Conservation (phyloP, 805 yeast genomes). For the Candida multigemmis region DNA sequence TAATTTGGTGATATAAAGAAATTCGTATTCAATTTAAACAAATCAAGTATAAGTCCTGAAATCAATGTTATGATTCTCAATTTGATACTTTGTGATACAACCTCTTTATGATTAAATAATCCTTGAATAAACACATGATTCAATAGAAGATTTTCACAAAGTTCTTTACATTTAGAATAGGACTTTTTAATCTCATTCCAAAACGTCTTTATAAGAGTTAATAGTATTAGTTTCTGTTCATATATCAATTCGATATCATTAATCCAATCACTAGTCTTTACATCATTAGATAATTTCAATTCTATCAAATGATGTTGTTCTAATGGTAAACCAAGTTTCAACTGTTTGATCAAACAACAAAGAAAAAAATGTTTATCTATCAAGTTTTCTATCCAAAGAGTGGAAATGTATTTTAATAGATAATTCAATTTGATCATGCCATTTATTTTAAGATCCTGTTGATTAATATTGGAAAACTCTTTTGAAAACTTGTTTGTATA, state of each 20-base stretch:
- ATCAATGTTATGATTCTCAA: constrained; percentile 21
- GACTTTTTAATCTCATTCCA: constrained; percentile 58
- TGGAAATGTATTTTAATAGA: constrained; percentile 47
- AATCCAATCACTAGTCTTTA: constrained; percentile 9
- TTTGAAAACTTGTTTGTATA: constrained; percentile 44
- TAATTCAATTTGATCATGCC: constrained; percentile 52
- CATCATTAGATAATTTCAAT: constrained; percentile 10
- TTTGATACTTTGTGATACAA: constrained; percentile 8
- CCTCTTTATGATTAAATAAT: constrained; percentile 4
- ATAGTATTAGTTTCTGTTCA: constrained; percentile 24
- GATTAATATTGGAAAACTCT: constrained; percentile 18
- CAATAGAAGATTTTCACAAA: constrained; percentile 51
- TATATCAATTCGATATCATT: constrained; percentile 16
- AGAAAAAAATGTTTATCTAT: constrained; percentile 56
- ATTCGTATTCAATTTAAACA: constrained; percentile 45
- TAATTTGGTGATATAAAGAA: constrained; percentile 55
- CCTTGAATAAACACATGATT: constrained; percentile 35
- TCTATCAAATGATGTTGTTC: constrained; percentile 15
- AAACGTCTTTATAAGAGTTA: constrained; percentile 51
- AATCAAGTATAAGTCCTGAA: constrained; percentile 20
- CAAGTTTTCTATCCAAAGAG: constrained; percentile 60
- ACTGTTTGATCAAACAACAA: constrained; percentile 50
- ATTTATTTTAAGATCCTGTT: constrained; percentile 19
- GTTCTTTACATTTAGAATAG: constrained; percentile 54
- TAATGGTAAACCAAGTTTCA: constrained; percentile 29